Base-by-base conservation (phyloP, 805 yeast genomes). In the Tetrapisispora nanseiensis region DNA sequence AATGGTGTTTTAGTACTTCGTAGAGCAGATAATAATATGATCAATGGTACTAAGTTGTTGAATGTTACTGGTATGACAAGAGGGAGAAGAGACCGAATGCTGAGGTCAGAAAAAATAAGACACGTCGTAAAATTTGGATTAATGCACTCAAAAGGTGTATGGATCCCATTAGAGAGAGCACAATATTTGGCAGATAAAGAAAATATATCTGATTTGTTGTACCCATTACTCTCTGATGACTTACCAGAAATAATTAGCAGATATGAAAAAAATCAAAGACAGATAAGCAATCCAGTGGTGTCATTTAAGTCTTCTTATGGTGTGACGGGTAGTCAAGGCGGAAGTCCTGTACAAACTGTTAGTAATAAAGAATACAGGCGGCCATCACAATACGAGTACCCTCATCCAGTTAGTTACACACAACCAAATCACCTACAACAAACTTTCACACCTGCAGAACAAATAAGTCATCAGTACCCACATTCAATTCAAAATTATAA, bases 111-210 rank as follows among this genome's bases (percentile, higher is more conserved):
- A 57, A 79, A 80, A 53, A 72, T 76, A 33, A 70, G 92, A 35
- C 86, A 82, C 56, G 94, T 84, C 20, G 90, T 84, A 35, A 84
- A 84, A 63, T 80, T 82, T 46, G 95, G 95, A 4, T 80, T 87
- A 13, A 84, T 84, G 90, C 89, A 84, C 61, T 68, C 84, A 52
- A 84, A 84, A 65, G 95, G 95, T 31, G 94, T 84, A 34, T 84
- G 95, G 95, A 82, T 84, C 45, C 94, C 95, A 2, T 82, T 82
- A 56, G 90, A 83, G 48, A 68, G 92, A 40, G 95, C 94, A 2
- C 66, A 78, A 37, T 81, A 82, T 28, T 79, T 83, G 76, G 94
- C 95, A 13, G 81, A 81, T 60, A 70, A 80, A 48, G 92, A 84
- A 58, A 82, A 85, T 30, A 82, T 81, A 46, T 75, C 74, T 20